Conservation (phyloP, 1,284 basidiomycete species). For the Ceratobasidium sp. region DNA sequence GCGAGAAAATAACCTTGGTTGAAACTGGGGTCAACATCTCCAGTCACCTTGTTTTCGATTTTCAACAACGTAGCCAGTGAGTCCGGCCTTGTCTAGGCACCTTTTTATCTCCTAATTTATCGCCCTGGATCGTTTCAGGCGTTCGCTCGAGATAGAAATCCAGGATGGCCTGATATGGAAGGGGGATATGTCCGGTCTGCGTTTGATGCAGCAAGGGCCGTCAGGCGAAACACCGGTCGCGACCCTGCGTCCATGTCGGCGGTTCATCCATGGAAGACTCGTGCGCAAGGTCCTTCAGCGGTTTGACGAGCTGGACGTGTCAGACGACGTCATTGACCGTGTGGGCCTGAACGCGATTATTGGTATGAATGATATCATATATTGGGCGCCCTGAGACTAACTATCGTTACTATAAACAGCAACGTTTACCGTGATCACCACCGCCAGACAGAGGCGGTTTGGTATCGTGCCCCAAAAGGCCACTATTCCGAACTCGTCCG, state of each 20-base stretch:
- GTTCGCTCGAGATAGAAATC: constrained; percentile 38
- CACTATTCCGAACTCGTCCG: constrained; percentile 35
- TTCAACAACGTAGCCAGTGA: constrained; percentile 40
- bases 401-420: constrained; percentile 16
- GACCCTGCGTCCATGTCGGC: constrained; percentile 35
- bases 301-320: constrained; percentile 40
- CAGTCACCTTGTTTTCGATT: constrained; percentile 40
- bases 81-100: background rate
- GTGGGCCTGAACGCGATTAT: constrained; percentile 39
- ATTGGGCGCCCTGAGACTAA: background rate
- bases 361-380: constrained; percentile 21
- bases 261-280: constrained; percentile 41
- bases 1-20: constrained; percentile 23
- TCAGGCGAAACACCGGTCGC: constrained; percentile 22
- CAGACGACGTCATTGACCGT: constrained; percentile 35
- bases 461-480: constrained; percentile 35
- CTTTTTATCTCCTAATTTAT: background rate
- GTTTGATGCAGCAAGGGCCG: constrained; percentile 38
- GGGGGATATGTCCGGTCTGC: constrained; percentile 35
- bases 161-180: constrained; percentile 36
- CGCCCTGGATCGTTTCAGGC: constrained; percentile 10
- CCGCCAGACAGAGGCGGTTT: constrained; percentile 38
- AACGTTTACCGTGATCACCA: constrained; percentile 39
- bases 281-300: constrained; percentile 38
- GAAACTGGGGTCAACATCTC: constrained; percentile 27